Base-by-base conservation (phyloP, 2,329 filamentous ascomycete species). In the Chaetomium sp. region DNA sequence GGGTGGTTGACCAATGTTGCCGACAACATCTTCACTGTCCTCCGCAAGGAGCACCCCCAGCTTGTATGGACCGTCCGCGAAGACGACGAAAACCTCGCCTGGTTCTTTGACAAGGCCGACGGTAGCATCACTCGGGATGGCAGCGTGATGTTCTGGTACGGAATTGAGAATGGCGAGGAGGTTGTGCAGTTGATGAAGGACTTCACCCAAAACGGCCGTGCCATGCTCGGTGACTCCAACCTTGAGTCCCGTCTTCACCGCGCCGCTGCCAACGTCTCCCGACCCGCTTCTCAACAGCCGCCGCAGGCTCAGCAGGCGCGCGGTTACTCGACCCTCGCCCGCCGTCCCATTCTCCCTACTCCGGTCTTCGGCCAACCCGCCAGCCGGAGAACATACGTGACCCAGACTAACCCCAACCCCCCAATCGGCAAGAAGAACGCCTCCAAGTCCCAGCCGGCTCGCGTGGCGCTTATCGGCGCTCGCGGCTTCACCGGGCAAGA, bases 91-190 rank as follows among this genome's bases (percentile, higher is more conserved):
- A 96, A 97, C 71, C 78, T 97, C 65, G 91, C 90, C 9, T 97
- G 92, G 94, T 96, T 97, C 78, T 95, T 95, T 64, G 91, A 96
- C 73, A 96, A 96, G 79, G 88, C 92, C 8, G 91, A 96, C 64
- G 92, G 94, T 55, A 96, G 89, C 72, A 81, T 96, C 65, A 89
- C 87, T 60, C 84, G 86, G 54, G 85, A 89, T 63, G 90, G 90
- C 56, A 89, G 91, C 67, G 89, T 96, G 41, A 85, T 97, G 67
- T 97, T 97, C 79, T 97, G 92, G 88, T 96, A 95, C 71, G 91
- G 91, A 52, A 84, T 94, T 56, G 88, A 94, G 62, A 85, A 85
- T 53, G 84, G 86, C 36, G 85, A 89, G 51, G 88, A 95, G 70
- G 87, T 96, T 27, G 85, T 86, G 64, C 81, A 88, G 62, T 79